Conservation (phyloP, 2,329 filamentous ascomycete species). For the Fusarium palustre region DNA sequence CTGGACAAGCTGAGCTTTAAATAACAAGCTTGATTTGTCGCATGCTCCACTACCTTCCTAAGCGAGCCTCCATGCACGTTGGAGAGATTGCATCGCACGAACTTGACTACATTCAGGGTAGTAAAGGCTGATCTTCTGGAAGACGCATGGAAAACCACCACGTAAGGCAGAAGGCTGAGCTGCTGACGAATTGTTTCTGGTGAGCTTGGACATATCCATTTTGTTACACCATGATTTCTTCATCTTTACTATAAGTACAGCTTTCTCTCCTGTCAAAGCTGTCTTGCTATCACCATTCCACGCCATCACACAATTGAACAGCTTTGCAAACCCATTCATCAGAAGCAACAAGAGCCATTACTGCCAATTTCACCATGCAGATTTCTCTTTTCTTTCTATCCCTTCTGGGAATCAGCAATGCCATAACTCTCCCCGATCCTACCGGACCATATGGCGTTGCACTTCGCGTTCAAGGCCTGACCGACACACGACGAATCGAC, state of each 20-base stretch:
- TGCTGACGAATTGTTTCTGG: neutral
- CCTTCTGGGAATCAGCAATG: slow-evolving; percentile 31
- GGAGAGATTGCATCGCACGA: slow-evolving; percentile 20
- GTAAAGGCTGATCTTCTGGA: neutral
- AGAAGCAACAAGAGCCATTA: rapidly evolving
- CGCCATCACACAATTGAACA: neutral
- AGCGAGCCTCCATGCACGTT: neutral
- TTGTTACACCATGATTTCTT: neutral
- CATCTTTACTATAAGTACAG: neutral
- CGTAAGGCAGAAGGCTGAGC: no score
- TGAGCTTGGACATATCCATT: neutral
- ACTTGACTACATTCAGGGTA: slow-evolving; percentile 9
- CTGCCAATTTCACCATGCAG: slow-evolving; percentile 27
- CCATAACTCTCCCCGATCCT: slow-evolving; percentile 46
- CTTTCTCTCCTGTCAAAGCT: neutral
- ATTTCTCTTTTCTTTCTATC: slow-evolving; percentile 25
- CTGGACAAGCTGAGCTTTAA: neutral
- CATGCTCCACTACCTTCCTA: neutral
- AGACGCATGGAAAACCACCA: neutral
- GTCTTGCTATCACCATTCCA: neutral
- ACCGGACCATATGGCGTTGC: slow-evolving; percentile 50
- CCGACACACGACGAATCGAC: slow-evolving; percentile 49
- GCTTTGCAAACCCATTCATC: no score
- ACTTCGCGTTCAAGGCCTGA: slow-evolving; percentile 44
- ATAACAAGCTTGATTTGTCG: neutral